Conservation (phyloP, 768 basidiomycete species). For the Boletus pseudopeckii region DNA sequence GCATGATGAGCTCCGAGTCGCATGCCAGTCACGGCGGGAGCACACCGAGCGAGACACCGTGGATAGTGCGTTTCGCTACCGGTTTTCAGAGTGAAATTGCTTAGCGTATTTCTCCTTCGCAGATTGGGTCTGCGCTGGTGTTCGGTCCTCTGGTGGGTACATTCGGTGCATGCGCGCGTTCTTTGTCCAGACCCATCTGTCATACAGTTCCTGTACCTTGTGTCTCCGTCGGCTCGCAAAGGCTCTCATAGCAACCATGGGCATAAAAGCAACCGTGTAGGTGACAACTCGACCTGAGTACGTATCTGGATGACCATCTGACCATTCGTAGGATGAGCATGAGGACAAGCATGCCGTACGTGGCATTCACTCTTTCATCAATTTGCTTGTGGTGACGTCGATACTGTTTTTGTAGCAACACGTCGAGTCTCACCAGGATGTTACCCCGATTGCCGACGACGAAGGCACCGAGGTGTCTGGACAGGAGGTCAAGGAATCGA, state of each 20-base stretch:
- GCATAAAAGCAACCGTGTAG: slow-evolving; percentile 22
- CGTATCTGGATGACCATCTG: slow-evolving; percentile 4
- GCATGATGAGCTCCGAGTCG: slow-evolving; percentile 27
- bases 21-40: slow-evolving; percentile 18
- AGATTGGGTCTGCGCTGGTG: slow-evolving; percentile 33
- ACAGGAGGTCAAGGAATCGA: slow-evolving; percentile 32
- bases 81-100: background rate
- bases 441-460: slow-evolving; percentile 24
- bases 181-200: background rate
- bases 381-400: background rate
- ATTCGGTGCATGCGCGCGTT: background rate
- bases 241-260: slow-evolving; percentile 22
- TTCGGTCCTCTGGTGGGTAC: slow-evolving; percentile 31
- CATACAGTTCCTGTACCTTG: slow-evolving; percentile 29
- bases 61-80: slow-evolving; percentile 26
- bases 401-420: slow-evolving; percentile 17
- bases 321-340: slow-evolving; percentile 17
- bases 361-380: background rate
- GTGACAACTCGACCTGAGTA: slow-evolving; percentile 4
- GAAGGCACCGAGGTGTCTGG: slow-evolving; percentile 29
- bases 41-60: slow-evolving; percentile 21
- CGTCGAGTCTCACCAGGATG: slow-evolving; percentile 7
- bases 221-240: slow-evolving; percentile 30
- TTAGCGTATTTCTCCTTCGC: background rate
- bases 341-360: slow-evolving; percentile 18